phyloP scores from a whole-genome alignment of 192 early-diverging fungal species.

The Entomortierella beljakovae region DNA sequence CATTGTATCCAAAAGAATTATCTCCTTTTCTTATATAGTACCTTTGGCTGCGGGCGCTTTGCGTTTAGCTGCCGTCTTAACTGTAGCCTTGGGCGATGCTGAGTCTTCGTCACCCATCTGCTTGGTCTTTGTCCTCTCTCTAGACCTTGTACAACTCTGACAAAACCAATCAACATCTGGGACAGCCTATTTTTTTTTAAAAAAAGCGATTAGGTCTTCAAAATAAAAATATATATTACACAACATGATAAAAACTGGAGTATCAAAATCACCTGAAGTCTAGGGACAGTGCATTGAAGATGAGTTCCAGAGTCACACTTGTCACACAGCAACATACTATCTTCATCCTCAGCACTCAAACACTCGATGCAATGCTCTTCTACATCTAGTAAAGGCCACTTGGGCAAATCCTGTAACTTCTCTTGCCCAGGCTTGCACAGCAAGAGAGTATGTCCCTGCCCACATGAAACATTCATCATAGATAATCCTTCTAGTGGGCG shows the following conservation, averaged over 20 bases:
- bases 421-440: constrained; percentile 58
- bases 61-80: constrained; percentile 33
- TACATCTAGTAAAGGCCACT: constrained; percentile 56
- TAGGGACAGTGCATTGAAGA: constrained; percentile 57
- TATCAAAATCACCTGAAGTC: constrained; percentile 39
- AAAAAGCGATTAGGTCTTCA: neutral
- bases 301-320: constrained; percentile 62
- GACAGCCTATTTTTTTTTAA: constrained; percentile 30
- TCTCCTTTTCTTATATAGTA: neutral
- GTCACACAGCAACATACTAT: constrained; percentile 60
- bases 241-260: too few species aligned
- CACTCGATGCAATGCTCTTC: constrained; percentile 64
- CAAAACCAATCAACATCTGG: constrained; percentile 70
- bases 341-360: constrained; percentile 58
- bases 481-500: constrained; percentile 57
- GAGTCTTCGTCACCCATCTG: neutral
- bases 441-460: constrained; percentile 58
- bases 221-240: neutral
- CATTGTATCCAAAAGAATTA: neutral
- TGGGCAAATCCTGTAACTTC: constrained; percentile 58
- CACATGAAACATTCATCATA: constrained; percentile 47
- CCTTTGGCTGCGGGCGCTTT: constrained; percentile 36
- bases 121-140: constrained; percentile 41
- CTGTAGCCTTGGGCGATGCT: neutral
- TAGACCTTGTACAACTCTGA: constrained; percentile 48